Percentiles rank a stretch among this genome's conserved stretches.
Conservation (phyloP, 257 asterid species). For the Avicennia marina region DNA sequence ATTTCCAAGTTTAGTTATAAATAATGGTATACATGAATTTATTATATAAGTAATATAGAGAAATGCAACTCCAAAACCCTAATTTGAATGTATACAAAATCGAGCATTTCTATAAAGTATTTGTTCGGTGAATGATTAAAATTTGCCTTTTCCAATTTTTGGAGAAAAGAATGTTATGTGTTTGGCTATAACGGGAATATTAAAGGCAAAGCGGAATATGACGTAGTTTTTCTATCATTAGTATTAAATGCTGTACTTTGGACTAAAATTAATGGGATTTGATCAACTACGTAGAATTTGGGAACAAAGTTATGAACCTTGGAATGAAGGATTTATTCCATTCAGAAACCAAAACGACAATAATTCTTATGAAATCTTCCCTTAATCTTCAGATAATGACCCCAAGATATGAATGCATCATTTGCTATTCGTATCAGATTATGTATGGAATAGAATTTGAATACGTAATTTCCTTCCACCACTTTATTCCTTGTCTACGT, state of each 20-base stretch:
- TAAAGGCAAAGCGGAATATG: conserved; percentile 7
- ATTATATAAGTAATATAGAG: conserved; percentile 29
- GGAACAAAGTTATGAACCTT: conserved; percentile 37
- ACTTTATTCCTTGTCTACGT: no score
- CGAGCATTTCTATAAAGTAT: conserved; percentile 11
- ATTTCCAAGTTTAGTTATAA: conserved; percentile 3
- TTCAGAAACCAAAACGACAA: conserved; percentile 2
- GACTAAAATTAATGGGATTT: conserved; percentile 29
- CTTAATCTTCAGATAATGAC: no score
- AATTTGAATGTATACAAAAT: conserved; percentile 33
- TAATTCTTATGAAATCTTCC: no score
- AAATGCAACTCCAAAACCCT: conserved; percentile 23
- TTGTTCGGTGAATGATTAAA: conserved; percentile 11
- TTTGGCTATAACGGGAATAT: conserved; percentile 30
- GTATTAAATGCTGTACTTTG: conserved; percentile 26
- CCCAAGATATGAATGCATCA: no score
- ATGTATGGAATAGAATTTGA: no score
- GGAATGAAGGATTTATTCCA: conserved; percentile 39
- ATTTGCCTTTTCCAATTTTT: conserved; percentile 4
- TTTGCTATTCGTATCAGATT: no score
- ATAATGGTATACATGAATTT: conserved; percentile 19
- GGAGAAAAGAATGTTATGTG: conserved; percentile 1
- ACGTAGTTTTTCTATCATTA: conserved; percentile 19
- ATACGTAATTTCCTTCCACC: no score
- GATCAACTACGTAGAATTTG: conserved; percentile 25